Conservation (phyloP, 2,329 filamentous ascomycete species). For the Venturia pyrina region DNA sequence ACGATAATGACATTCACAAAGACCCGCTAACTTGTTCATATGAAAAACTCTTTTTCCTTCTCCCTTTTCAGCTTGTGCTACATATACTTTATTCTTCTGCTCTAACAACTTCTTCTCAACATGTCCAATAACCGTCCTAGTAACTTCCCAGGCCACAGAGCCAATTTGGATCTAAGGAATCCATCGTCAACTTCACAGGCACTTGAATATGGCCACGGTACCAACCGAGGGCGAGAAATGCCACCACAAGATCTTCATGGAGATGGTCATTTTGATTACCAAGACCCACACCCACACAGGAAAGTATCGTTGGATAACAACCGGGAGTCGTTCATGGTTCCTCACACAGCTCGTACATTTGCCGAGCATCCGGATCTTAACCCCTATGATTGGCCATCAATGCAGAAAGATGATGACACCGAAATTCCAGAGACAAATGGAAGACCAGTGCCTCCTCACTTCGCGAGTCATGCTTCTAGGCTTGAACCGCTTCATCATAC, state of each 20-base stretch:
- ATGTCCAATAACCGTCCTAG: background rate
- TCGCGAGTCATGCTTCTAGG: background rate
- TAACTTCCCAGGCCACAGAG: background rate
- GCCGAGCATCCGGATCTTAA: background rate
- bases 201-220: background rate
- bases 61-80: background rate
- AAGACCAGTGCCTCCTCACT: background rate
- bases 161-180: background rate
- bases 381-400: background rate
- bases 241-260: background rate
- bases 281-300: background rate
- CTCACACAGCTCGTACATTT: background rate
- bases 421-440: background rate
- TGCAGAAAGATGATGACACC: background rate
- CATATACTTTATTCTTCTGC: background rate
- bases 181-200: background rate
- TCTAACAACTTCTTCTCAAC: background rate
- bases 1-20: background rate
- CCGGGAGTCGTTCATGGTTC: background rate
- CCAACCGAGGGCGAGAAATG: background rate
- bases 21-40: background rate
- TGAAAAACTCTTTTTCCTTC: background rate
- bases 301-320: background rate
- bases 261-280: background rate
- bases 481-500: background rate